Percentiles rank a stretch among this genome's conserved stretches.
Evolutionary conservation across 495 filamentous ascomycete species (phyloP).

Genomic region (Penicillium canescens): DNA sequence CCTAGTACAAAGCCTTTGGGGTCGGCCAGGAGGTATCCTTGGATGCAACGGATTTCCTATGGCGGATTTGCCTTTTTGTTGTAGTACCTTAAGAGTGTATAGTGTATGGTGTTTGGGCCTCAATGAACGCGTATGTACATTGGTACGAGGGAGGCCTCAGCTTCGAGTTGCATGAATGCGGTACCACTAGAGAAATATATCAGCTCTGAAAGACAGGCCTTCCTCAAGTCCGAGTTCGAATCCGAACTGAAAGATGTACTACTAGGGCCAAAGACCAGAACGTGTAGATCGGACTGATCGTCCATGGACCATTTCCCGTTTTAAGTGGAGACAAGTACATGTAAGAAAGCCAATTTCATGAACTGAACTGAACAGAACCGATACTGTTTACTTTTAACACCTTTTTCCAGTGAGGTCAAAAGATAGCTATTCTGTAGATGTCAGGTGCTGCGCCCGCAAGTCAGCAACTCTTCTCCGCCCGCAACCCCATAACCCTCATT

Average conservation of each 20-base stretch:
- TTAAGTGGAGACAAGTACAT: conserved; percentile 3
- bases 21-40: neutral
- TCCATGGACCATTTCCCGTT: conserved; percentile 3
- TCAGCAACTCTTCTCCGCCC: conserved; percentile 11
- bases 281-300: conserved; percentile 13
- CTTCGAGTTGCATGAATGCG: conserved; percentile 8
- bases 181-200: conserved; percentile 9
- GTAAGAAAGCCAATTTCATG: neutral
- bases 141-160: conserved; percentile 6
- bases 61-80: neutral
- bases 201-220: conserved; percentile 3
- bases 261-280: conserved; percentile 1
- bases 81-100: neutral
- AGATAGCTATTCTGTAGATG: neutral
- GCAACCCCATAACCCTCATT: conserved; percentile 3
- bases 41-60: neutral
- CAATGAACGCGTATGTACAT: neutral
- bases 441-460: conserved; percentile 17
- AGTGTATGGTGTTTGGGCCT: neutral
- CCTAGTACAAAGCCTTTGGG: too few relatives aligned
- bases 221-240: conserved; percentile 15
- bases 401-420: neutral
- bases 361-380: neutral
- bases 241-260: conserved; percentile 12
- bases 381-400: too few relatives aligned